These are phyloP conservation scores for Scedosporium minutisporum DNA, from an alignment of 2,329 filamentous ascomycete species.

Conservation along the genomic window DNA sequence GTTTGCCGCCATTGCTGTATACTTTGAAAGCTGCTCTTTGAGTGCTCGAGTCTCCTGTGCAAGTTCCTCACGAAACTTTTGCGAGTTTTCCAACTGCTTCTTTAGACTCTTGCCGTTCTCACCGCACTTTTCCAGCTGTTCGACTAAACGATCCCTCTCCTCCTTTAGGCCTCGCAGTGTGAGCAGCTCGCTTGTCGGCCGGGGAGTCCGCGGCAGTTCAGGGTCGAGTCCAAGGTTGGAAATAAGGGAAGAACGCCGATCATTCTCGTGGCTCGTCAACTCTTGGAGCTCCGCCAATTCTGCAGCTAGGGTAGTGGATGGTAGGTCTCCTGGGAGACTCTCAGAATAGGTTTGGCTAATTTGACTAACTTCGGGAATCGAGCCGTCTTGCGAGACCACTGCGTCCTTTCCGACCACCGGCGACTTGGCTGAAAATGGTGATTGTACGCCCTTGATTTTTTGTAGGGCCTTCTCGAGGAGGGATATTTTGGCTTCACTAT, in stretches of 20 bases:
- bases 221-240: not conserved
- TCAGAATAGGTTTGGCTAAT: too few relatives aligned
- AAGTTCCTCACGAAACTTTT: not conserved
- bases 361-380: too few relatives aligned
- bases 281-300: too few relatives aligned
- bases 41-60: not conserved
- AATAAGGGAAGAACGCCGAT: not conserved
- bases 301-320: too few relatives aligned
- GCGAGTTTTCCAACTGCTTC: not conserved
- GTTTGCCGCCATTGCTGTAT: not conserved
- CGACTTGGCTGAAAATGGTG: not conserved
- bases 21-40: not conserved
- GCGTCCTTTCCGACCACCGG: not conserved
- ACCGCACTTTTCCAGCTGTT: not conserved
- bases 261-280: not conserved
- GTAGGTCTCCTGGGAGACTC: not conserved
- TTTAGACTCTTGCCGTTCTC: not conserved
- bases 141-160: not conserved
- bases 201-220: not conserved
- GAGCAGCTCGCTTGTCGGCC: not conserved
- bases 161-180: not conserved
- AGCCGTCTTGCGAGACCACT: too few relatives aligned
- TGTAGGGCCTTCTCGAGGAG: not conserved
- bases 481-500: not conserved
- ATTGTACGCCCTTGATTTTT: too few relatives aligned